Percentiles rank a stretch among this genome's conserved stretches.
Conservation (phyloP, 106 monocot genomes). For the Acorus calamus region DNA sequence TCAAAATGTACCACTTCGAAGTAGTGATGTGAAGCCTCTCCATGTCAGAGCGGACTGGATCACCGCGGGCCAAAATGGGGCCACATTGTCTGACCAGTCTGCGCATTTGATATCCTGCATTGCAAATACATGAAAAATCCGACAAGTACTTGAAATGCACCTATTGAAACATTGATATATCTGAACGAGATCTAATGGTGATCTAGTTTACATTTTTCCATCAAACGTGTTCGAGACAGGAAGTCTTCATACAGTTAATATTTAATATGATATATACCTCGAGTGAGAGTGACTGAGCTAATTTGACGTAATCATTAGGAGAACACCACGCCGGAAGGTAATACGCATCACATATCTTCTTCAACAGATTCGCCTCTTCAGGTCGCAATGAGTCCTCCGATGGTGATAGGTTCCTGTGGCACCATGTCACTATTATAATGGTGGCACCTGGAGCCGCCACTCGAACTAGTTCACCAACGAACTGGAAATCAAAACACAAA, state of each 20-base stretch:
- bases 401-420: slow-evolving; percentile 73
- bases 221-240: no score
- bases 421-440: slow-evolving; percentile 92
- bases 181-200: no score
- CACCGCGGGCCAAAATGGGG: slow-evolving; percentile 94
- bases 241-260: no score
- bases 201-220: no score
- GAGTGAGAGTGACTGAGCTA: slow-evolving; percentile 56
- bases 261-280: slow-evolving; percentile 28
- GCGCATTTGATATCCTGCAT: slow-evolving; percentile 71
- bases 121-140: background rate
- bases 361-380: slow-evolving; percentile 58
- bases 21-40: slow-evolving; percentile 65
- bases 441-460: slow-evolving; percentile 88
- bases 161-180: no score
- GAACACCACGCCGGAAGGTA: slow-evolving; percentile 91
- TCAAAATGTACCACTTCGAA: slow-evolving; percentile 36
- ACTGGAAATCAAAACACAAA: slow-evolving; percentile 22
- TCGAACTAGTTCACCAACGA: slow-evolving; percentile 72
- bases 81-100: slow-evolving; percentile 93
- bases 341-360: slow-evolving; percentile 58
- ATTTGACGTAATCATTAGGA: slow-evolving; percentile 65
- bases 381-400: slow-evolving; percentile 50
- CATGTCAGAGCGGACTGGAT: slow-evolving; percentile 70
- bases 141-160: no score